Evolutionary conservation across 257 asterid species (phyloP).

Genomic region (Plantago elongata): DNA sequence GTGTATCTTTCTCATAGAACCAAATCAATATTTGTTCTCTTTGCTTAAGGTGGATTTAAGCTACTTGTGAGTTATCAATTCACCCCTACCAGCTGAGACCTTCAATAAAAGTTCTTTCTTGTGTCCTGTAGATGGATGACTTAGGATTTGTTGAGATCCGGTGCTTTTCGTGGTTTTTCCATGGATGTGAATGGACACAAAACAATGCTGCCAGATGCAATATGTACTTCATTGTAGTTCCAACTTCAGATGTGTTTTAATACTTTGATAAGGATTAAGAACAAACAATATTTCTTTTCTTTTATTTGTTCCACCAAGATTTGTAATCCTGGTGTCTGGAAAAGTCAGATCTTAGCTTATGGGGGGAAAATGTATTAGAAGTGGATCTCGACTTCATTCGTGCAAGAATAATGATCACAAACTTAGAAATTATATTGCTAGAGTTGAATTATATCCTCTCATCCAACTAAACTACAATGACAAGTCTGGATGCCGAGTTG

Average conservation of each 20-base stretch:
- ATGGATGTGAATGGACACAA: constrained; percentile 32
- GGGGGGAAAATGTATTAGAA: no score
- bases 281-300: no score
- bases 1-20: constrained; percentile 18
- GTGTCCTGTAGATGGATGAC: constrained; percentile 52
- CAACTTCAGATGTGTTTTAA: constrained; percentile 7
- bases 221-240: constrained; percentile 12
- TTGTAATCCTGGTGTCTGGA: no score
- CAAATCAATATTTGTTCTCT: not conserved
- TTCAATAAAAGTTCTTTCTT: constrained; percentile 17
- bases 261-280: not conserved
- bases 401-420: no score
- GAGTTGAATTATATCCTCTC: no score
- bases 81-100: not conserved
- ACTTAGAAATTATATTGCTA: no score
- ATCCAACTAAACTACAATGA: no score
- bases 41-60: constrained; percentile 9
- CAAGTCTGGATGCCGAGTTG: no score
- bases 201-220: constrained; percentile 16
- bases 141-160: constrained; percentile 36
- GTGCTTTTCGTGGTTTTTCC: constrained; percentile 40
- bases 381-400: no score
- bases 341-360: no score
- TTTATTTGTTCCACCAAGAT: no score
- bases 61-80: not conserved